Conservation (phyloP, 805 yeast genomes). For the Candida insectorum region DNA sequence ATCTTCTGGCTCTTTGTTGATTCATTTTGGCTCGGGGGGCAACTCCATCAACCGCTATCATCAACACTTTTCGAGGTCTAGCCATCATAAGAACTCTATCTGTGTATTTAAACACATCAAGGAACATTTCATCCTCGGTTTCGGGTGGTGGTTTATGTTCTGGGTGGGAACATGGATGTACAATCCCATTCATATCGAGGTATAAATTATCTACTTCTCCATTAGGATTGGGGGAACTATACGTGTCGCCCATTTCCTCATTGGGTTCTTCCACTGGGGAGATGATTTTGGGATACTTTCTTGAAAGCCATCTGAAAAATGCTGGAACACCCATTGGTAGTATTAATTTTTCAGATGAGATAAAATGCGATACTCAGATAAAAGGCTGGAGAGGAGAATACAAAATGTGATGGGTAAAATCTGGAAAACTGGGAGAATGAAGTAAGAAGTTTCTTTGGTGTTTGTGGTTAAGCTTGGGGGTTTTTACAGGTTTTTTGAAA, state of each 20-base stretch:
- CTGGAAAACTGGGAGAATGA: neutral
- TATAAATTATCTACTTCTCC: constrained; percentile 94
- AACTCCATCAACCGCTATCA: constrained; percentile 98
- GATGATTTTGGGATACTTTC: constrained; percentile 90
- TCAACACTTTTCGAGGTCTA: constrained; percentile 84
- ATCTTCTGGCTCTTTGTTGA: constrained; percentile 92
- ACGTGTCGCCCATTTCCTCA: constrained; percentile 61
- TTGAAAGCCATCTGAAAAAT: constrained; percentile 91
- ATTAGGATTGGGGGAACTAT: constrained; percentile 80
- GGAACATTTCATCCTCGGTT: constrained; percentile 94
- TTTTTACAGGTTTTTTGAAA: too few relatives aligned
- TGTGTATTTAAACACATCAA: constrained; percentile 89
- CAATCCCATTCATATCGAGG: constrained; percentile 98
- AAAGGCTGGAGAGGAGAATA: too few relatives aligned
- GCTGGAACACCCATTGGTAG: constrained; percentile 93
- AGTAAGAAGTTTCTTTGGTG: too few relatives aligned
- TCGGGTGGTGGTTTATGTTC: constrained; percentile 95
- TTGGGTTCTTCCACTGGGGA: constrained; percentile 84
- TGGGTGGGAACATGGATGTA: constrained; percentile 98
- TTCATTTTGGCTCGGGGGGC: constrained; percentile 99
- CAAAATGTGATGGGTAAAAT: too few relatives aligned
- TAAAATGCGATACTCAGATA: too few relatives aligned
- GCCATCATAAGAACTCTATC: constrained; percentile 92
- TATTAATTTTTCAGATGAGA: neutral
- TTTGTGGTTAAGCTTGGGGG: too few relatives aligned